These are phyloP conservation scores for Centella asiatica DNA, from an alignment of 129 eudicot genomes.

Conservation along the genomic window DNA sequence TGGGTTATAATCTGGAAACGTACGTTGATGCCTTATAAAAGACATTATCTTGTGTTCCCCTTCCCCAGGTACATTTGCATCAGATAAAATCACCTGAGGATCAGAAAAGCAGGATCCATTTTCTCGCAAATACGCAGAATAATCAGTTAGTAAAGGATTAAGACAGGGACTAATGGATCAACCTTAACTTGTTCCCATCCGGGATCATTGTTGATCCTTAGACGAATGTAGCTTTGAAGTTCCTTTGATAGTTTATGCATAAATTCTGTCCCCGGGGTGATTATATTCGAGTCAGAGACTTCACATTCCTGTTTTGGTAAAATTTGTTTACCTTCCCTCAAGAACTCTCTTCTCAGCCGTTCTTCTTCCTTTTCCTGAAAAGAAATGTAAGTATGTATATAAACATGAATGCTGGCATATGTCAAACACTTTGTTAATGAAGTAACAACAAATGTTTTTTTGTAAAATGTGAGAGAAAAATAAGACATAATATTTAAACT, in stretches of 20 bases:
- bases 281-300: constrained; percentile 48
- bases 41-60: constrained; percentile 68
- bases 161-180: not conserved
- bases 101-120: not conserved
- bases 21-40: constrained; percentile 45
- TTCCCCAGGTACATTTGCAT: constrained; percentile 57
- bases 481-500: not conserved
- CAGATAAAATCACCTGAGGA: constrained; percentile 46
- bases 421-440: not conserved
- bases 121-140: not conserved
- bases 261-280: constrained; percentile 54
- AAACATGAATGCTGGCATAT: too few species aligned
- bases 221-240: constrained; percentile 28
- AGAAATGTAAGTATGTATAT: too few species aligned
- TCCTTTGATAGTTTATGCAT: constrained; percentile 35
- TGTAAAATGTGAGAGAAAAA: not conserved
- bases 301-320: constrained; percentile 27
- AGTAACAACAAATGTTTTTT: too few species aligned
- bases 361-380: constrained; percentile 38
- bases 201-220: constrained; percentile 21
- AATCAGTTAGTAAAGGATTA: not conserved
- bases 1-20: constrained; percentile 29
- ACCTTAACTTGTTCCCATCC: constrained; percentile 44
- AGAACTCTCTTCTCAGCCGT: constrained; percentile 22
- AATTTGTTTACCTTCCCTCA: constrained; percentile 33